Conservation (phyloP, 2,329 filamentous ascomycete genomes). For the Ascocoryne sarcoides region DNA sequence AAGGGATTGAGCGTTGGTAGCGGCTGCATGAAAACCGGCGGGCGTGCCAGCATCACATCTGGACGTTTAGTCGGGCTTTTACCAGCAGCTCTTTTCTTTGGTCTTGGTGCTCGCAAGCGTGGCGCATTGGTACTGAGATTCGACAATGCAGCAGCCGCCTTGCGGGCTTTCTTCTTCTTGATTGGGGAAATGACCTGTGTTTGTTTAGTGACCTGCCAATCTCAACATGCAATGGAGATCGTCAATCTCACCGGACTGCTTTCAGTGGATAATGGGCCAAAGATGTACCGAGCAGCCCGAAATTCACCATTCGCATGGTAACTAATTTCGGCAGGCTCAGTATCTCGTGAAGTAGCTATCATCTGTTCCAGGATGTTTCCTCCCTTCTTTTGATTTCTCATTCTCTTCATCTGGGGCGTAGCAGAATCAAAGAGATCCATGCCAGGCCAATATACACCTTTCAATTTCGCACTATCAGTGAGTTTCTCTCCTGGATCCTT, state of each 20-base stretch:
- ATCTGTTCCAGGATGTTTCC: slow-evolving; percentile 61
- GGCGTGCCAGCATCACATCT: slow-evolving; percentile 4
- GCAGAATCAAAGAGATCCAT: slow-evolving; percentile 80
- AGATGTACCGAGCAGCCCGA: slow-evolving; percentile 47
- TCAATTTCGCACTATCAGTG: slow-evolving; percentile 39
- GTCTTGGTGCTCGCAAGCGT: slow-evolving; percentile 13
- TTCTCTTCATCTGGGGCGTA: slow-evolving; percentile 61
- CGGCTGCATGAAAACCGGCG: slow-evolving; percentile 9
- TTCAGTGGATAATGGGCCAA: slow-evolving; percentile 47
- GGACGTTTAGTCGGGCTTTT: slow-evolving; percentile 15
- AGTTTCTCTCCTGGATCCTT: slow-evolving; percentile 15
- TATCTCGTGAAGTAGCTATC: slow-evolving; percentile 51
- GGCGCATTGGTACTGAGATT: slow-evolving; percentile 22
- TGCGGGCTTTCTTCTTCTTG: slow-evolving; percentile 24
- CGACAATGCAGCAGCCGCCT: slow-evolving; percentile 10
- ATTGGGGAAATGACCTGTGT: slow-evolving; percentile 15
- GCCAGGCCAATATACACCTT: slow-evolving; percentile 66
- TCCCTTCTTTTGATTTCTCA: slow-evolving; percentile 71
- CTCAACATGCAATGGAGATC: not conserved
- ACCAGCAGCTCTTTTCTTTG: slow-evolving; percentile 8
- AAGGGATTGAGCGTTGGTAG: slow-evolving; percentile 19
- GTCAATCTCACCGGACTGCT: slow-evolving; percentile 39
- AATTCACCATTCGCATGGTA: slow-evolving; percentile 46
- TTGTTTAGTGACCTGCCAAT: slow-evolving; percentile 10
- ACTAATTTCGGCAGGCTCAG: slow-evolving; percentile 57